Evolutionary conservation across 2,329 filamentous ascomycete species (phyloP).

Genomic region (Neopestalotiopsis sp.): DNA sequence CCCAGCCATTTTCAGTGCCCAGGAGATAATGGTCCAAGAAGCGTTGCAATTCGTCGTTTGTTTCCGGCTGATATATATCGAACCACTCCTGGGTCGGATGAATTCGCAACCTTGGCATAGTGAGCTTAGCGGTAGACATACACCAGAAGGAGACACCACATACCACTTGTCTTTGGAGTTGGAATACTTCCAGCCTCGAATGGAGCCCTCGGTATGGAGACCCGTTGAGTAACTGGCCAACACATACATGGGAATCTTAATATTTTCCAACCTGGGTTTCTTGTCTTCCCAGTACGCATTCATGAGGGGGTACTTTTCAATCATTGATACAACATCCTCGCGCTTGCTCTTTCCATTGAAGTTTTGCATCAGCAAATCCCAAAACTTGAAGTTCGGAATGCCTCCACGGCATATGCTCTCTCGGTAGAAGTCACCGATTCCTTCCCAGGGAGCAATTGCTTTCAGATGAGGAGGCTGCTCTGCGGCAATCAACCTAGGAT

Average conservation of each 20-base stretch:
- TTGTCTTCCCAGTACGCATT: conserved; percentile 28
- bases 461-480: conserved; percentile 25
- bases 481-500: conserved; percentile 15
- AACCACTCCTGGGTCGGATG: conserved; percentile 35
- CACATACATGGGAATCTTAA: conserved; percentile 29
- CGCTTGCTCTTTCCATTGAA: conserved; percentile 20
- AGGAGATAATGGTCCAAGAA: no score
- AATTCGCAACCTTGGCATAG: conserved; percentile 22
- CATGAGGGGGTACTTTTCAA: conserved; percentile 22
- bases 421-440: conserved; percentile 18
- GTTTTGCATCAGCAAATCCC: conserved; percentile 18
- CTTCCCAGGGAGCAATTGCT: conserved; percentile 22
- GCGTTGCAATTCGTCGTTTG: no score
- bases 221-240: conserved; percentile 29
- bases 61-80: no score
- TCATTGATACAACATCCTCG: conserved; percentile 24
- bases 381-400: conserved; percentile 15
- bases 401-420: conserved; percentile 19
- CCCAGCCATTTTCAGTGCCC: no score
- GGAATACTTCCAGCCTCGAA: conserved; percentile 25
- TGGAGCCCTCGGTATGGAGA: conserved; percentile 28
- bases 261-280: conserved; percentile 24
- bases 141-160: no score
- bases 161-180: conserved; percentile 21
- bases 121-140: background rate